Conservation (phyloP, 495 filamentous ascomycete species). For the Echria macrotheca region DNA sequence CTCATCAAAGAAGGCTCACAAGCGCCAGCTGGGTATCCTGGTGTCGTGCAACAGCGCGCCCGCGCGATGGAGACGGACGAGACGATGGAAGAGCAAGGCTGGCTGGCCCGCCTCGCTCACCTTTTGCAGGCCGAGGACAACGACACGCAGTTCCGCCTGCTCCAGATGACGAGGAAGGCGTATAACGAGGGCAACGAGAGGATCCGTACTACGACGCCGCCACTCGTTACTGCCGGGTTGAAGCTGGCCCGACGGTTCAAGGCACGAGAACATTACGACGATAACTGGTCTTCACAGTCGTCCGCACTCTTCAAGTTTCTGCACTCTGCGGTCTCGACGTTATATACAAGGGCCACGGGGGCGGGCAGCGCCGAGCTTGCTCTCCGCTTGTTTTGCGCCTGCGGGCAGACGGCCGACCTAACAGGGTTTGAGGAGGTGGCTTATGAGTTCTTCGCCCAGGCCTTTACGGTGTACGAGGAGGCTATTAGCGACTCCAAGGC, state of each 20-base stretch:
- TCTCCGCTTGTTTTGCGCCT: slow-evolving; percentile 82
- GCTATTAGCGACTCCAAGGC: slow-evolving; percentile 89
- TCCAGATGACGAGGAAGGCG: slow-evolving; percentile 82
- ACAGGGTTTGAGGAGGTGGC: slow-evolving; percentile 90
- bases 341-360: slow-evolving; percentile 77
- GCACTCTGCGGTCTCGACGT: slow-evolving; percentile 76
- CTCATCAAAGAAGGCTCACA: slow-evolving; percentile 90
- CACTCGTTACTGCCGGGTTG: slow-evolving; percentile 82
- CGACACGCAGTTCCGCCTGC: slow-evolving; percentile 88
- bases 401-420: slow-evolving; percentile 89
- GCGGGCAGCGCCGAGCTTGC: slow-evolving; percentile 77
- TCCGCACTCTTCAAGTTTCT: slow-evolving; percentile 91
- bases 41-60: slow-evolving; percentile 58
- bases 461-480: slow-evolving; percentile 97
- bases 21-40: slow-evolving; percentile 76
- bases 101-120: slow-evolving; percentile 88
- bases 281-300: slow-evolving; percentile 89
- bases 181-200: slow-evolving; percentile 92
- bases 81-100: slow-evolving; percentile 95
- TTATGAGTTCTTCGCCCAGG: slow-evolving; percentile 98
- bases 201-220: slow-evolving; percentile 90
- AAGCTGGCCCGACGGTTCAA: slow-evolving; percentile 89
- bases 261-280: slow-evolving; percentile 84
- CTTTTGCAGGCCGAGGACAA: slow-evolving; percentile 78
- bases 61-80: slow-evolving; percentile 80